Evolutionary conservation across 164 flowering plant genomes (phyloP), one percentile per base, ranked within the genome.

Genomic region (Dillenia suffruticosa): DNA sequence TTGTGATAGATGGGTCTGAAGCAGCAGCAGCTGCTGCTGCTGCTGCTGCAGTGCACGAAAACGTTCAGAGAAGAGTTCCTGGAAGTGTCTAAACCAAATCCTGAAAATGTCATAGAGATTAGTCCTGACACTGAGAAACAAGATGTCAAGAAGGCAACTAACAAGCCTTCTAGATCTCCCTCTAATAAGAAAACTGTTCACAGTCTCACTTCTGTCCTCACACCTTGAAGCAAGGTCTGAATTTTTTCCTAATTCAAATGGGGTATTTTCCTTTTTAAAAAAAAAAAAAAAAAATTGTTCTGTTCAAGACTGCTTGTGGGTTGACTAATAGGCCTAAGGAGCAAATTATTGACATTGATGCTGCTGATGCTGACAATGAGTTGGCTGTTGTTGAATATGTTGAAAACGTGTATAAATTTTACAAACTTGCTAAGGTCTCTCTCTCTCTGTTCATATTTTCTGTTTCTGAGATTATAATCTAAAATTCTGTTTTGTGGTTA

Each of bases 161-260:
- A 58, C 78, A 2, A 81, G 58, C 40, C 40, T 32, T 32, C 40
- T 32, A 32, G 40, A 7, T 32, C 40, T 32, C 5, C 40, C 5
- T 32, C 40, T 32, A 32, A 6, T 32, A 32, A 32, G 78, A 90
- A 81, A 80, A 80, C 75, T 17, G 77, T 63, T 0, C 77, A 67
- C 8, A 79, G 91, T 50, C 83, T 86, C 2, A 79, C 89, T 53
- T 75, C 95, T 10, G 74, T 84, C 51, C 89, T 94, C 44, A 78
- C 89, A 54, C 96, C 97, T 47, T 53, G 97, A 69, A 94, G 99
- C 96, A 88, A 94, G 88, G 89, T 89, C 40, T 32, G 40, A 32
- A 4, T 32, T 32, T 32, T 32, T 32, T 32, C 5, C 40, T 32
- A 4, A 4, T 5, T 32, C 7, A 32, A 32, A 32, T 32, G 4